A percentile compares a stretch with the other conserved stretches of the same genome.
Evolutionary conservation across 805 yeast species (phyloP).

Genomic region (Monosporozyma yasuniensis): DNA sequence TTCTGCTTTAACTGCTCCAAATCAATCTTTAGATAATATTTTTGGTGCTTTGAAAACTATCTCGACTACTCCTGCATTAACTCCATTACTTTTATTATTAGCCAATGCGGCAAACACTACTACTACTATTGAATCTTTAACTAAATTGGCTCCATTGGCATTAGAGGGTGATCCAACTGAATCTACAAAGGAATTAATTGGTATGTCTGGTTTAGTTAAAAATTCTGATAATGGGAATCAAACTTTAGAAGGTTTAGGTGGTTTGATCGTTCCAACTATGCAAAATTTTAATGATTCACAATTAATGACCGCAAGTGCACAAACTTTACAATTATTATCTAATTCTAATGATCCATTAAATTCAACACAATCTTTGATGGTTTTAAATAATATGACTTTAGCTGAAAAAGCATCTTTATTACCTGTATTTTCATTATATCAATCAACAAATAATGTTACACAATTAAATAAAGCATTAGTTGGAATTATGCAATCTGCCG

Average conservation of each 20-base stretch:
- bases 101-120: slow-evolving; percentile 20
- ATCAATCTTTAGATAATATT: slow-evolving; percentile 14
- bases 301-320: slow-evolving; percentile 7
- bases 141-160: slow-evolving; percentile 25
- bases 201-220: slow-evolving; percentile 12
- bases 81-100: slow-evolving; percentile 24
- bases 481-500: slow-evolving; percentile 12
- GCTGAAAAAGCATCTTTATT: slow-evolving; percentile 15
- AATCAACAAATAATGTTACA: slow-evolving; percentile 16
- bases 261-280: slow-evolving; percentile 11
- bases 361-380: slow-evolving; percentile 17
- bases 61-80: slow-evolving; percentile 24
- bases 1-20: slow-evolving; percentile 24
- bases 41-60: slow-evolving; percentile 21
- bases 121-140: slow-evolving; percentile 18
- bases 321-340: slow-evolving; percentile 15
- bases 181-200: slow-evolving; percentile 11
- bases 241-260: slow-evolving; percentile 15
- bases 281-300: not conserved
- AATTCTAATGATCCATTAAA: slow-evolving; percentile 19
- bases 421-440: slow-evolving; percentile 23
- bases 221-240: slow-evolving; percentile 4
- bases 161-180: slow-evolving; percentile 10
- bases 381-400: slow-evolving; percentile 19
- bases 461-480: slow-evolving; percentile 15